Conservation (phyloP, 371 early-diverging fungal genomes). For the Mucor racemosus region DNA sequence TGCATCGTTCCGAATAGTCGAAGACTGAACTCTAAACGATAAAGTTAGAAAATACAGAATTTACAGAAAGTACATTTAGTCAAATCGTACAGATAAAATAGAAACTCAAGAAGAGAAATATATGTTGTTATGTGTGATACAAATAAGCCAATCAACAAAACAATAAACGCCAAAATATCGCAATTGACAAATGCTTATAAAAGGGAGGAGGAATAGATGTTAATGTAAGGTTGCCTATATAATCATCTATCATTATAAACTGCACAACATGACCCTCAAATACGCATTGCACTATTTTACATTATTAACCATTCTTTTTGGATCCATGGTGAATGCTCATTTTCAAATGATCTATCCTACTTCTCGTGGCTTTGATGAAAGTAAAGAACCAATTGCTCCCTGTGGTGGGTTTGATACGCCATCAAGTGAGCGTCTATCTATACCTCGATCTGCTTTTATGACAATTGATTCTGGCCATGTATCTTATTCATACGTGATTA, state of each 20-base stretch:
- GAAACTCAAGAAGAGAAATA: not conserved
- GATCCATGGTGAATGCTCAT: conserved; percentile 33
- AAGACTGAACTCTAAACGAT: too few relatives aligned
- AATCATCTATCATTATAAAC: not conserved
- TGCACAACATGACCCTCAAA: not conserved
- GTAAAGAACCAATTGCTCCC: conserved; percentile 51
- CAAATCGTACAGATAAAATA: not conserved
- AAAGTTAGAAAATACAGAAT: not conserved
- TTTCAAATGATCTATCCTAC: conserved; percentile 54
- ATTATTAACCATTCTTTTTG: not conserved
- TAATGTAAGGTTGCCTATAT: too few relatives aligned
- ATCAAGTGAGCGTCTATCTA: conserved; percentile 32
- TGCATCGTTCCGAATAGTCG: too few relatives aligned
- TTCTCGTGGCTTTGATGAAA: conserved; percentile 57
- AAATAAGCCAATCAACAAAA: not conserved
- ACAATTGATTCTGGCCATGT: conserved; percentile 51
- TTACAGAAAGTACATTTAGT: not conserved
- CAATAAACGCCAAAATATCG: not conserved
- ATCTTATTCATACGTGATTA: conserved; percentile 47
- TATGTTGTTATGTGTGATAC: not conserved
- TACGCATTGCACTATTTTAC: not conserved
- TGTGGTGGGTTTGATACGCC: conserved; percentile 55
- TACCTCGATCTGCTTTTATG: conserved; percentile 55
- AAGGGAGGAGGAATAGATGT: not conserved
- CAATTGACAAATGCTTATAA: not conserved